Base-by-base conservation (phyloP, 768 basidiomycete species). In the Psilocybe sp. region DNA sequence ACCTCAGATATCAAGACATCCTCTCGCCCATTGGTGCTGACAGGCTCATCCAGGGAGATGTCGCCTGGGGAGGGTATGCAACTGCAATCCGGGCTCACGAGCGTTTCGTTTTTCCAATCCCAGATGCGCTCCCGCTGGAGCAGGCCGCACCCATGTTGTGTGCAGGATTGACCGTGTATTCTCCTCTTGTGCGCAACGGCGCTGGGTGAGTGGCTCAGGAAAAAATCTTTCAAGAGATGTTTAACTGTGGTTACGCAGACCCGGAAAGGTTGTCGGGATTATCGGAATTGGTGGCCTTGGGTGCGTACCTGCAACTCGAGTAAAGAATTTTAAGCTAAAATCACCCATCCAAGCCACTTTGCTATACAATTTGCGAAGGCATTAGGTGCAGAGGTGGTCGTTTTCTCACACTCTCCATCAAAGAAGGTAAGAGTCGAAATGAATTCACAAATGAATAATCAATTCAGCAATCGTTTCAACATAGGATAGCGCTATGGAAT, bases 281-380 rank as follows among this genome's bases (percentile, higher is more conserved):
- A 69, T 87, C 52, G 84, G 85, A 40, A 75, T 88, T 37, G 84
- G 84, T 33, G 84, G 84, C 11, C 69, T 85, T 14, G 79, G 78
- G 70, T 69, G 36, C 13, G 57, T 47, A n/a, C 36, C 34, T 32
- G n/a, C 6, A n/a, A 9, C 42, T 15, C 4, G 2, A 5, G 4
- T 35, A 8, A 18, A 9, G 14, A 9, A 20, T 35, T 23, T 9
- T 18, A 7, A 13, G 28, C 39, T 13, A 4, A 33, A 31, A 3
- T 19, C 13, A 19, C 4, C 20, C 16, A 4, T 5, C 37, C 5
- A 15, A 70, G 70, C 4, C 70, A 71, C 49, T 62, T 64, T 28
- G 69, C 65, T 1, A 51, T 69, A 19, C 68, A 68, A 48, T 71
- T 69, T 38, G 66, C 69, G 8, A 50, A 50, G 35, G 49, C 49